Evolutionary conservation across 1,139 yeast genomes (phyloP), one percentile per base, ranked within the genome.

Genomic region (Zygoascus hellenicus): DNA sequence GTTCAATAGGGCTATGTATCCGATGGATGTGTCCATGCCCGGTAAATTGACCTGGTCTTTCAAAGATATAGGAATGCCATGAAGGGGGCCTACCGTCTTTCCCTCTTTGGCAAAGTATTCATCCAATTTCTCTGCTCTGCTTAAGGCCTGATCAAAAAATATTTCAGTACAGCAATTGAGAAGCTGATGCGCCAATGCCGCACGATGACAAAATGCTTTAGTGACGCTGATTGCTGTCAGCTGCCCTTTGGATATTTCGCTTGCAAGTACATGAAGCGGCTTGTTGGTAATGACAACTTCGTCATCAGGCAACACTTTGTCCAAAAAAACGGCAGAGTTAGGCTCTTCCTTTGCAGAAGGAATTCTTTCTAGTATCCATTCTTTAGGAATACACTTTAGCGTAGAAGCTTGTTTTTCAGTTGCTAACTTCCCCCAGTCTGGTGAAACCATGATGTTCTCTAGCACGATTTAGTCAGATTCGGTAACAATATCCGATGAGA

Each of bases 131-230:
- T 60, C 49, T 1, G 78, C 78, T 38, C 75, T 54, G 11, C 51
- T 60, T 13, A 60, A 43, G 5, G 69, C 69, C 38, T 58, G 56
- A 16, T 60, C 61, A 41, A 63, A 61, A 38, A 65, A 53, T 32
- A 65, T 55, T 47, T 65, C 69, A n/a, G 63, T 58, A 26, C 65
- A 57, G 46, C 68, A 63, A 46, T 59, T 62, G 45, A 78, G 71
- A 51, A 79, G 62, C 56, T 80, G 81, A 54, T 80, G 83, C n/a
- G 78, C 76, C 44, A 78, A 65, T 1, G 80, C 75, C 5, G 83
- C 79, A 50, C 57, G 82, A 68, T 52, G 76, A 77, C 51, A 81
- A 75, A 58, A 71, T 78, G 4, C 57, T 34, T 39, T 44, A 1
- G 51, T 48, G 4, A 53, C 56, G 30, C 50, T 42, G n/a, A 42